Conservation (phyloP, 768 basidiomycete species). For the Phanerodontia chrysosporium region DNA sequence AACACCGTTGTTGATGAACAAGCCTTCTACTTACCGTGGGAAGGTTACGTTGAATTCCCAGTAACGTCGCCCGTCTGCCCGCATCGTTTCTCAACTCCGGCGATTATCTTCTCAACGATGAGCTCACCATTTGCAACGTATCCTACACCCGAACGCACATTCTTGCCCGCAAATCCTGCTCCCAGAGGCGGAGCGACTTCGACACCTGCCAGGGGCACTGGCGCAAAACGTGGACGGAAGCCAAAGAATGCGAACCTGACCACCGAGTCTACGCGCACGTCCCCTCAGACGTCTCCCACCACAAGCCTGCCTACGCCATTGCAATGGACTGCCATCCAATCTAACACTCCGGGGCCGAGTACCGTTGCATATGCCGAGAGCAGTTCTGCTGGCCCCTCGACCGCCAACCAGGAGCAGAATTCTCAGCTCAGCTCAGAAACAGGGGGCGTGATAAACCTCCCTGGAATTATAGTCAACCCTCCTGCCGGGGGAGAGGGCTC, state of each 20-base stretch:
- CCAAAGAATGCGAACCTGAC: slow-evolving; percentile 22
- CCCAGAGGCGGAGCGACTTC: slow-evolving; percentile 16
- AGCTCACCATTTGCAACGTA: slow-evolving; percentile 24
- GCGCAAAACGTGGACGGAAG: slow-evolving; percentile 30
- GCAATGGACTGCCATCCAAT: slow-evolving; percentile 14
- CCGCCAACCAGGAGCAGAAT: background rate
- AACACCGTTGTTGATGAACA: too few relatives aligned
- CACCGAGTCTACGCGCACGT: slow-evolving; percentile 14
- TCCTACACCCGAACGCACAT: slow-evolving; percentile 23
- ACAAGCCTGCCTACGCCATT: slow-evolving; percentile 13
- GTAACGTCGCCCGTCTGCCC: too few relatives aligned
- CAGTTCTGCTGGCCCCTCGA: background rate
- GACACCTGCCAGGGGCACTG: slow-evolving; percentile 16
- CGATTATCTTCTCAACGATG: slow-evolving; percentile 13
- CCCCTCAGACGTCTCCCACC: slow-evolving; percentile 15
- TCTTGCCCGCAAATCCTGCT: slow-evolving; percentile 18
- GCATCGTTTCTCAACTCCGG: too few relatives aligned
- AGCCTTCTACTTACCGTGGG: too few relatives aligned
- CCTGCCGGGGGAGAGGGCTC: slow-evolving; percentile 1
- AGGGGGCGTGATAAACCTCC: slow-evolving; percentile 18
- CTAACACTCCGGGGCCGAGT: slow-evolving; percentile 4
- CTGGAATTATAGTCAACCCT: slow-evolving; percentile 12
- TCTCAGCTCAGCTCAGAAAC: slow-evolving; percentile 6
- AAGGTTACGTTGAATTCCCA: too few relatives aligned
- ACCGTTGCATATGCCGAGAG: background rate